phyloP scores from a whole-genome alignment of 305 asterid species.

The Andrographis paniculata region DNA sequence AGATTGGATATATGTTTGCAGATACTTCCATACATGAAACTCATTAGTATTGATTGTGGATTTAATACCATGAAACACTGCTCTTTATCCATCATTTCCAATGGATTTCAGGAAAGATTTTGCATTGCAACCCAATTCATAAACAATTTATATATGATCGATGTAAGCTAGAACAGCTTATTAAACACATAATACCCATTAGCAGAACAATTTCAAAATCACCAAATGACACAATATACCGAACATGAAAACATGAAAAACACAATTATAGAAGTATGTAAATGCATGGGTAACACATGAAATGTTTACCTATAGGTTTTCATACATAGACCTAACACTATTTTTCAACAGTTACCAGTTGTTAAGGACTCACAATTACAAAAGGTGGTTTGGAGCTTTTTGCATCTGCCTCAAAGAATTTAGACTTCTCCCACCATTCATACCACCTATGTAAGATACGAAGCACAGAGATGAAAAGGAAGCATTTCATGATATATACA shows the following conservation, averaged over 20 bases:
- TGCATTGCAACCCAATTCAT: not conserved
- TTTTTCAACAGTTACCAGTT: not conserved
- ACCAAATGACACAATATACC: not conserved
- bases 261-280: not conserved
- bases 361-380: constrained; percentile 52
- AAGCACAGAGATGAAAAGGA: constrained; percentile 12
- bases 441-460: constrained; percentile 63
- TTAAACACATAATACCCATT: not conserved
- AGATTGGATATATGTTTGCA: not conserved
- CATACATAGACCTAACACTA: not conserved
- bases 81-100: not conserved
- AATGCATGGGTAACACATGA: not conserved
- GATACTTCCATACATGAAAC: constrained; percentile 1
- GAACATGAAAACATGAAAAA: not conserved
- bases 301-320: too few species aligned
- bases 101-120: not conserved
- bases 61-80: not conserved
- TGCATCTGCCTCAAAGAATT: constrained; percentile 73
- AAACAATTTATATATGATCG: not conserved
- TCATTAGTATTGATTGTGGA: not conserved
- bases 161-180: not conserved
- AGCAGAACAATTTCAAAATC: not conserved
- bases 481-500: constrained; percentile 1
- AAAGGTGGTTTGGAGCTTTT: constrained; percentile 79
- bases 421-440: constrained; percentile 90